Evolutionary conservation across 495 filamentous ascomycete genomes (phyloP), one percentile per base, ranked within the genome.

Genomic region (Evernia prunastri): DNA sequence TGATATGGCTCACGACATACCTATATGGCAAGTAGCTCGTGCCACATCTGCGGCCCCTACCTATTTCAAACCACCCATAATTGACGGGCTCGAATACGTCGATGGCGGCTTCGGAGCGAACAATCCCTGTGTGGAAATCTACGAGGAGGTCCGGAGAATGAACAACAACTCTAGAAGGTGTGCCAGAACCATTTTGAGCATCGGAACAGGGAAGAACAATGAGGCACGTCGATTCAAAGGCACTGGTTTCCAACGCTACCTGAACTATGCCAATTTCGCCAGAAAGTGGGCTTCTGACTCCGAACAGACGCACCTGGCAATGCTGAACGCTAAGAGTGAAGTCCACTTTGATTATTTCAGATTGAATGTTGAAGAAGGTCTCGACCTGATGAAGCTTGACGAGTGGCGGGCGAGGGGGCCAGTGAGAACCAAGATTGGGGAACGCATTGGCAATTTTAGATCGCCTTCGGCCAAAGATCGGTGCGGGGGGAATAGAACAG

Each of bases 21-120:
- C 71, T 0, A 79, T 84, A 49, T 83, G 80, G 79, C 56, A 80
- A 67, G 79, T 82, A 0, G 81, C 81, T 0, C 72, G 81, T 12
- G 81, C 81, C 3, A 83, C 81, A 4, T 80, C 76, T 8, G 81
- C 81, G 1, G 81, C 81, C 4, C 78, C 81, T 0, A 75, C 79
- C 40, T 83, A 78, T 66, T 83, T 84, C 69, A 72, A 80, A 45
- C 63, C 73, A 0, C 64, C 71, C 33, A 62, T 39, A n/a, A 67
- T 69, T n/a, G 66, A 71, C n/a, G 60, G 56, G 4, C 25, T 63
- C 11, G 53, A 42, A 10, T 73, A 67, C 33, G 35, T 71, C 33
- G 71, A 73, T 57, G 70, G 70, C 6, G 70, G 68, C 2, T 69
- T 72, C 15, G 68, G 70, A 3, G 67, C 71, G 18, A 76, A 76